Evolutionary conservation across 2,329 filamentous ascomycete genomes (phyloP).

Genomic region (Penicillium sp.): DNA sequence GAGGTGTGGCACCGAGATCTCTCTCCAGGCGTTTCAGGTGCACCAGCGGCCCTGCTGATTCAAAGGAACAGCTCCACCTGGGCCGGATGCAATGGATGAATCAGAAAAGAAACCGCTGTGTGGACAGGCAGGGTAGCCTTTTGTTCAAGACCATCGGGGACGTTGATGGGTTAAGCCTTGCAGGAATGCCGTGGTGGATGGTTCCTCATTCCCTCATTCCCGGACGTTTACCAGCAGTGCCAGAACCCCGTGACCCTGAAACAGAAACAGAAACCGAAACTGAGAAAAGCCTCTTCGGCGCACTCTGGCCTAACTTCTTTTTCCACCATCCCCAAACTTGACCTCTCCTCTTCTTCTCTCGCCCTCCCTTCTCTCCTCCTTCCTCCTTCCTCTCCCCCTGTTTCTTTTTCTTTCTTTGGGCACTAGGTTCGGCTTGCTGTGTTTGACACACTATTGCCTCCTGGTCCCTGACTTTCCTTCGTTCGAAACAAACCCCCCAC

Average conservation of each 20-base stretch:
- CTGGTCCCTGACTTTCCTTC: conserved; percentile 41
- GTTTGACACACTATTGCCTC: conserved; percentile 50
- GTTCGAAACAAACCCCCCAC: conserved; percentile 29
- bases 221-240: conserved; percentile 5
- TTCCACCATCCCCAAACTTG: conserved; percentile 7
- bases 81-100: conserved; percentile 7
- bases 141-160: background rate
- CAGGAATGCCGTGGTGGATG: conserved; percentile 18
- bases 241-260: conserved; percentile 32
- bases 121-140: background rate
- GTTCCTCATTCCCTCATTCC: conserved; percentile 13
- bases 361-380: conserved; percentile 22
- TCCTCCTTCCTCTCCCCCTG: conserved; percentile 17
- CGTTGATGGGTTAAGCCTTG: background rate
- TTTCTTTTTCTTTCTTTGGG: conserved; percentile 29
- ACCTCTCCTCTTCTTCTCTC: conserved; percentile 9
- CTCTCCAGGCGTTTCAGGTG: conserved; percentile 21
- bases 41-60: conserved; percentile 23
- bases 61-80: conserved; percentile 27
- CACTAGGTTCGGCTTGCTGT: conserved; percentile 37
- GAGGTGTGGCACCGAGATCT: conserved; percentile 15
- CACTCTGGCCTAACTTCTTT: conserved; percentile 16
- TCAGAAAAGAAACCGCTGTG: conserved; percentile 4
- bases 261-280: conserved; percentile 20
- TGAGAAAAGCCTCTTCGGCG: conserved; percentile 8